These are phyloP conservation scores for Leucosporidium yakuticum DNA, from an alignment of 768 basidiomycete genomes.

Conservation along the genomic window DNA sequence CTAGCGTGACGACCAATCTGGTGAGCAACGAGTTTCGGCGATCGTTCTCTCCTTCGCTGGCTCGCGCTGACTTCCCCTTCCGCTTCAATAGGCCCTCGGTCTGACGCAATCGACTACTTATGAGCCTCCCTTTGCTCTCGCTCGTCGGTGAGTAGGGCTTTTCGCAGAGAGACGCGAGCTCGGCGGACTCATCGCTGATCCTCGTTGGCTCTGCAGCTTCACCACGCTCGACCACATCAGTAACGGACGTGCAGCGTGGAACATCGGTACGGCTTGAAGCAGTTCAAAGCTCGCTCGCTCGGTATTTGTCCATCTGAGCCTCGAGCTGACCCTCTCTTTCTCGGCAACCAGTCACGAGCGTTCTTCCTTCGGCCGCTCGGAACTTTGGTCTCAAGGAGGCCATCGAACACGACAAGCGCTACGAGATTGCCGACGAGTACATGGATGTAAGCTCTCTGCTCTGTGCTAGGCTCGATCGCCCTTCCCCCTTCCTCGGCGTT, in stretches of 20 bases:
- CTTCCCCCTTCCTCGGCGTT: too few relatives aligned
- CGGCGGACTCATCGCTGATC: too few relatives aligned
- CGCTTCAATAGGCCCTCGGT: not conserved
- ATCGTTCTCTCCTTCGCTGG: not conserved
- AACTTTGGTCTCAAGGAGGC: constrained; percentile 1
- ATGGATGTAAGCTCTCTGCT: not conserved
- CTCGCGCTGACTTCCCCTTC: not conserved
- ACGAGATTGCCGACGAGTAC: constrained; percentile 4
- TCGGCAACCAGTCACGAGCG: not conserved
- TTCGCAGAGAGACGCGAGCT: too few relatives aligned
- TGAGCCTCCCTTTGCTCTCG: constrained; percentile 10
- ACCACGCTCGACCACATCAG: constrained; percentile 15
- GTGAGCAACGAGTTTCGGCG: not conserved
- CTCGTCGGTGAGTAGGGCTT: not conserved
- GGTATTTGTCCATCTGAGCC: too few relatives aligned
- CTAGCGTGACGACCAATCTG: not conserved
- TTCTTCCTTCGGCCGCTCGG: not conserved
- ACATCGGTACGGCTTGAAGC: not conserved
- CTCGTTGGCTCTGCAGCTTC: not conserved
- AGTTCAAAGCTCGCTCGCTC: too few relatives aligned
- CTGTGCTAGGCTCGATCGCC: too few relatives aligned
- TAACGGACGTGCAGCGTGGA: constrained; percentile 8
- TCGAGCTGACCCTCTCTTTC: too few relatives aligned
- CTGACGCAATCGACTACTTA: constrained; percentile 6
- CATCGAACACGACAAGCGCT: constrained; percentile 14